Evolutionary conservation across 495 filamentous ascomycete species (phyloP), one percentile per base, ranked within the genome.

Genomic region (Penicillium longicatenatum): DNA sequence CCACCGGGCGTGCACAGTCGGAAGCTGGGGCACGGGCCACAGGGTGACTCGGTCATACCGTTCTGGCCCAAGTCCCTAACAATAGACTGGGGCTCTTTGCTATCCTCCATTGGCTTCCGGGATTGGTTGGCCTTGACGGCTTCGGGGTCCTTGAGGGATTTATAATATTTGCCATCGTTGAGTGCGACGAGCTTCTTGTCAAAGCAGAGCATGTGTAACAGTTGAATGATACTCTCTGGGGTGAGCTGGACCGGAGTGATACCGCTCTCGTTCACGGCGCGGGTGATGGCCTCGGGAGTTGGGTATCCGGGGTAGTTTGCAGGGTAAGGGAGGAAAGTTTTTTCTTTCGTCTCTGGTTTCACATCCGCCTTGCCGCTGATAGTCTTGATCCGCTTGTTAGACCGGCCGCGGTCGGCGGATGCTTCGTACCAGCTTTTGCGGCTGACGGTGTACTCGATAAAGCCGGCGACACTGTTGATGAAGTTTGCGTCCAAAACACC

Each of bases 1-100:
- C 92, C 92, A 6, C 89, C 92, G 52, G 94, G 90, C 47, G 88
- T 88, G 71, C 94, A 98, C 19, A 97, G 77, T 39, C 89, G 84
- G 74, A 97, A 95, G n/a, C 97, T 94, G 0, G 95, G 94, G 69
- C 94, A 98, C 58, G 84, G 79, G 16, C 92, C 93, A 77, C 94
- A 98, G 8, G 94, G 94, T 3, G 86, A 86, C 63, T 97, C 91
- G 1, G 89, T 94, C 66, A 95, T 84, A 21, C 89, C 91, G 63
- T 88, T 87, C 54, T 75, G 81, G 21, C 72, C 74, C 9, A 73
- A 54, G 37, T 59, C 44, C 16, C 48, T 54, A 41, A 46, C 30
- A 39, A 46, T 35, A 39, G 66, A 7, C 16, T 33, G 61, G 19
- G 67, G 61, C 46, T 55, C 65, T n/a, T 69, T 67, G n/a, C 54